Conservation (phyloP, 2,329 filamentous ascomycete species). For the Allantophomopsis cytisporea region DNA sequence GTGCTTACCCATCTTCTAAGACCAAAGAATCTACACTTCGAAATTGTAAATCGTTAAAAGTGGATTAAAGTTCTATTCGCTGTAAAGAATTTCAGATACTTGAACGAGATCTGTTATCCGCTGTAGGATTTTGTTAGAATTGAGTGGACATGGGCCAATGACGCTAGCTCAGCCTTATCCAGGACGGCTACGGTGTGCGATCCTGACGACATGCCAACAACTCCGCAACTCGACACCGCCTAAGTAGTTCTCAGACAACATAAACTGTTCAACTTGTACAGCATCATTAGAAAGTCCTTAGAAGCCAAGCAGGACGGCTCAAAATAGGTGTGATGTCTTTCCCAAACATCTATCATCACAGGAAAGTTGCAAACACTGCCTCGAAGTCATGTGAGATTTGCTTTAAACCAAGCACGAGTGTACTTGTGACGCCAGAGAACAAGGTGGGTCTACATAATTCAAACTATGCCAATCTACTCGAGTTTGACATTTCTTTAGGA, state of each 20-base stretch:
- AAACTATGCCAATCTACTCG: background rate
- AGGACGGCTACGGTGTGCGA: background rate
- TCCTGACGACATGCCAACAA: background rate
- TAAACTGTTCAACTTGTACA: background rate
- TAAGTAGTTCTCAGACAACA: background rate
- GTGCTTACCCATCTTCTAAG: too few species aligned
- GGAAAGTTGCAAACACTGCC: constrained; percentile 73
- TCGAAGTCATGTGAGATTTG: constrained; percentile 83
- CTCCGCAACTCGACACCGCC: background rate
- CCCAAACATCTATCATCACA: constrained; percentile 71
- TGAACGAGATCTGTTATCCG: too few species aligned
- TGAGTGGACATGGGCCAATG: too few species aligned
- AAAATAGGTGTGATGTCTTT: constrained; percentile 25
- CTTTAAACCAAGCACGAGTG: constrained; percentile 76
- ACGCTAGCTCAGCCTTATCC: background rate
- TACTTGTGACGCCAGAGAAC: constrained; percentile 79
- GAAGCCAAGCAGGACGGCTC: background rate
- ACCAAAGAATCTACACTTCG: too few species aligned
- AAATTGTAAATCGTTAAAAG: too few species aligned
- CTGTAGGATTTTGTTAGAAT: too few species aligned
- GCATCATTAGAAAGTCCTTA: background rate
- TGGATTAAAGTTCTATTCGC: too few species aligned
- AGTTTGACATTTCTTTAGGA: constrained; percentile 33
- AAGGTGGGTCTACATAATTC: constrained; percentile 42
- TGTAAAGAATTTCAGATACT: too few species aligned